A percentile compares a stretch with the other conserved stretches of the same genome.
phyloP scores from a whole-genome alignment of 345 rosid genomes.

The Noccaea bulbosa region DNA sequence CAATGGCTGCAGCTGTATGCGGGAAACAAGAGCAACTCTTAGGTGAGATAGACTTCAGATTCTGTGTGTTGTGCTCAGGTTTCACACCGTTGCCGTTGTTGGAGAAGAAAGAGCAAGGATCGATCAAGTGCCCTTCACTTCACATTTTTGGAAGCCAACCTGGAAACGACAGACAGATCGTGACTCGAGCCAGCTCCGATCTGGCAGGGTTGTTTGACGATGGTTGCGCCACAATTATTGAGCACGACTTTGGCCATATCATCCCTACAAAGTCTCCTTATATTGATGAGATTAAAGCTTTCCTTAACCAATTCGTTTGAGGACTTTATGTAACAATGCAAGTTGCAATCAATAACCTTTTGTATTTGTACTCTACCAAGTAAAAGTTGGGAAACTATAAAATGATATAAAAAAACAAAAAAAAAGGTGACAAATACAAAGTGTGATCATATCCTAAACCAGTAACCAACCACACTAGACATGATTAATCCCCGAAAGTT shows the following conservation, averaged over 20 bases:
- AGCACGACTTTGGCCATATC: conserved; percentile 88
- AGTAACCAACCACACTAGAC: conserved; percentile 39
- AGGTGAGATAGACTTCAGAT: conserved; percentile 70
- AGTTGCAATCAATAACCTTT: conserved; percentile 32
- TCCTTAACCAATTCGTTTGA: conserved; percentile 67
- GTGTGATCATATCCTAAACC: conserved; percentile 37
- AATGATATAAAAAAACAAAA: conserved; percentile 14
- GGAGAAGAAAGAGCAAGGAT: conserved; percentile 42
- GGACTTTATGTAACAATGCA: conserved; percentile 3
- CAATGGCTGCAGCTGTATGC: conserved; percentile 77
- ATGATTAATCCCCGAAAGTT: conserved; percentile 24
- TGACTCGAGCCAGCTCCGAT: conserved; percentile 63
- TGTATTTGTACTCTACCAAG: conserved; percentile 29
- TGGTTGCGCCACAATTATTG: conserved; percentile 61
- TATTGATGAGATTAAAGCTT: conserved; percentile 67
- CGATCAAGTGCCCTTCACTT: conserved; percentile 78
- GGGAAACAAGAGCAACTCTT: conserved; percentile 46
- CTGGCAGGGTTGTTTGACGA: conserved; percentile 62
- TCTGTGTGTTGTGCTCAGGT: conserved; percentile 84
- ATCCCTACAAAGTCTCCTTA: conserved; percentile 79
- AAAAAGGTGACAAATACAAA: conserved; percentile 26
- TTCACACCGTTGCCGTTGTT: conserved; percentile 48
- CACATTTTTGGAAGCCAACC: conserved; percentile 75
- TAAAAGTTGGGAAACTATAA: conserved; percentile 16
- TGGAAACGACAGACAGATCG: conserved; percentile 82